Evolutionary conservation across 805 yeast genomes (phyloP).

Genomic region (Wickerhamomyces ciferrii): DNA sequence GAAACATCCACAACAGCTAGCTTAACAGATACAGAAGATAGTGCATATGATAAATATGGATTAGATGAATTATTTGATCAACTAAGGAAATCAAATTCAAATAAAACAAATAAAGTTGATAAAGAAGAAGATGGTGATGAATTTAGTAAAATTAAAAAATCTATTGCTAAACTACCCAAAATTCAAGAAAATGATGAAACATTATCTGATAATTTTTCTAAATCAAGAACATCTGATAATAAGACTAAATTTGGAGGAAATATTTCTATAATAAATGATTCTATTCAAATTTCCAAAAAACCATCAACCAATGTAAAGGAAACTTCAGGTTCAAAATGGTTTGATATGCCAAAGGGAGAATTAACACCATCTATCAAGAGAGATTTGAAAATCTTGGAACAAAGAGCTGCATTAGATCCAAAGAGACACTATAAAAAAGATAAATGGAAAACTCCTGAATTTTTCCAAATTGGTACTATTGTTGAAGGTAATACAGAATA

Average conservation of each 20-base stretch:
- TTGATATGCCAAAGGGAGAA: conserved; percentile 71
- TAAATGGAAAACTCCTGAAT: conserved; percentile 70
- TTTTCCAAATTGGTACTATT: conserved; percentile 85
- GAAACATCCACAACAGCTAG: conserved; percentile 9
- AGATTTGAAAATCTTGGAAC: conserved; percentile 73
- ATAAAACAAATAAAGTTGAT: neutral
- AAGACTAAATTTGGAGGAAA: conserved; percentile 11
- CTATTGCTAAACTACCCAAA: conserved; percentile 34
- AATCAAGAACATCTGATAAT: conserved; percentile 18
- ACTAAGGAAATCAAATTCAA: conserved; percentile 15
- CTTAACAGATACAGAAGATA: conserved; percentile 3
- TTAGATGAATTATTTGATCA: conserved; percentile 30
- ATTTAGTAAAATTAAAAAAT: conserved; percentile 30
- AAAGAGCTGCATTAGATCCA: conserved; percentile 90
- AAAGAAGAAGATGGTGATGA: conserved; percentile 13
- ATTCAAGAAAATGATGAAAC: conserved; percentile 19
- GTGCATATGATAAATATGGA: conserved; percentile 12
- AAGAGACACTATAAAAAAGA: conserved; percentile 92
- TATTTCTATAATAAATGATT: conserved; percentile 39
- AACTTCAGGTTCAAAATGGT: conserved; percentile 66
- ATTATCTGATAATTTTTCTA: conserved; percentile 3
- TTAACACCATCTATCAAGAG: conserved; percentile 67
- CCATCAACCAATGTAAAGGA: conserved; percentile 7
- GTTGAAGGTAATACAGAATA: conserved; percentile 79
- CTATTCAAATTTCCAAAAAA: conserved; percentile 26